Evolutionary conservation across 257 asterid genomes (phyloP).

Genomic region (Gentiana dahurica): DNA sequence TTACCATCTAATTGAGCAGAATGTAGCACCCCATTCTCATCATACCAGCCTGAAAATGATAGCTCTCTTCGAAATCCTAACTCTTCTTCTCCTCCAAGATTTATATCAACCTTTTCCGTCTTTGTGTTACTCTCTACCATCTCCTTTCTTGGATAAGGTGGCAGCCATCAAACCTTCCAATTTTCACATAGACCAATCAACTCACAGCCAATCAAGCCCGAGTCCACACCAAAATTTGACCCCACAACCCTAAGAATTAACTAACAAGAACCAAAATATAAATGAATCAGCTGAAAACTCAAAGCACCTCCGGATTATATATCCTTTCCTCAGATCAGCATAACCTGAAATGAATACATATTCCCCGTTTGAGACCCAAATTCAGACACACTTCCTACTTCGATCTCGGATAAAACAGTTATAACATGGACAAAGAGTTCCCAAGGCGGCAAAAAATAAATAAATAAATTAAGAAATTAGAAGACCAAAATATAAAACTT

Average conservation of each 20-base stretch:
- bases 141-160: conserved; percentile 22
- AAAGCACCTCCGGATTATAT: not conserved
- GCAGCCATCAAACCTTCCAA: conserved; percentile 14
- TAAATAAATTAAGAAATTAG: too few species aligned
- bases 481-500: too few species aligned
- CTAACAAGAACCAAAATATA: conserved; percentile 3
- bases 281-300: conserved; percentile 2
- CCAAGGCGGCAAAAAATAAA: too few species aligned
- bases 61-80: conserved; percentile 40
- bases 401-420: too few species aligned
- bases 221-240: not conserved
- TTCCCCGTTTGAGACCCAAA: not conserved
- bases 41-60: conserved; percentile 72
- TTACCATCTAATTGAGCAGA: conserved; percentile 23
- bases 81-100: conserved; percentile 12
- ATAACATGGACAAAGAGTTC: too few species aligned
- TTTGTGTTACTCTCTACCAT: conserved; percentile 41
- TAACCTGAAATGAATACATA: not conserved
- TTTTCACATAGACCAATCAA: not conserved
- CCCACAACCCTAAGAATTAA: not conserved
- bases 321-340: not conserved
- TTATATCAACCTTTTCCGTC: conserved; percentile 19
- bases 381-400: too few species aligned
- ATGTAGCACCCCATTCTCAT: conserved; percentile 38
- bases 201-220: not conserved